Percentiles rank a stretch among this genome's conserved stretches.
phyloP scores from a whole-genome alignment of 441 rosid genomes.

The Dalechampia spathulata region DNA sequence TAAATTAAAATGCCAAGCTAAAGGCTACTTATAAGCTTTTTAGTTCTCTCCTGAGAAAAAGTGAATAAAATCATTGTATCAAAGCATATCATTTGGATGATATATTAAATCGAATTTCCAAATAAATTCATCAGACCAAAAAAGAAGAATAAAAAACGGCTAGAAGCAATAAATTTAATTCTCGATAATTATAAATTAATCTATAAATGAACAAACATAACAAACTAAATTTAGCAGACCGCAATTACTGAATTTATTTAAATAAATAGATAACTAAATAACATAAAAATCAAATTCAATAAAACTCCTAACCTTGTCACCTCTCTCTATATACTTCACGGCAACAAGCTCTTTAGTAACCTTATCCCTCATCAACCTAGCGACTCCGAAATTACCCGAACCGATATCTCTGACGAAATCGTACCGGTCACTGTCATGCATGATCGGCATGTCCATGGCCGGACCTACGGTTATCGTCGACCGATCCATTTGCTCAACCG shows the following conservation, averaged over 20 bases:
- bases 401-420: constrained; percentile 90
- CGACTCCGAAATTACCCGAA: constrained; percentile 92
- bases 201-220: too few species aligned
- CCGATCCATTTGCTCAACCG: constrained; percentile 44
- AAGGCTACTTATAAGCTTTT: too few species aligned
- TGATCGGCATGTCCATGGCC: constrained; percentile 90
- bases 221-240: constrained; percentile 5
- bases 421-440: constrained; percentile 96
- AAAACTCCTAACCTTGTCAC: constrained; percentile 76
- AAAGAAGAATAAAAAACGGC: background rate
- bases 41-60: too few species aligned
- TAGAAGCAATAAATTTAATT: background rate
- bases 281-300: constrained; percentile 25
- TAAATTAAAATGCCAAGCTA: too few species aligned
- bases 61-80: too few species aligned
- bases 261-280: constrained; percentile 6
- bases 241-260: background rate
- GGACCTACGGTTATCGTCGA: constrained; percentile 49
- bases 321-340: constrained; percentile 95
- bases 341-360: constrained; percentile 86
- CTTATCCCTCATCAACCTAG: constrained; percentile 84
- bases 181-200: too few species aligned
- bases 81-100: too few species aligned
- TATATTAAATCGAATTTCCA: background rate
- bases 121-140: constrained; percentile 5